These are phyloP conservation scores for Suillus decipiens DNA, from an alignment of 768 basidiomycete genomes.

Conservation along the genomic window DNA sequence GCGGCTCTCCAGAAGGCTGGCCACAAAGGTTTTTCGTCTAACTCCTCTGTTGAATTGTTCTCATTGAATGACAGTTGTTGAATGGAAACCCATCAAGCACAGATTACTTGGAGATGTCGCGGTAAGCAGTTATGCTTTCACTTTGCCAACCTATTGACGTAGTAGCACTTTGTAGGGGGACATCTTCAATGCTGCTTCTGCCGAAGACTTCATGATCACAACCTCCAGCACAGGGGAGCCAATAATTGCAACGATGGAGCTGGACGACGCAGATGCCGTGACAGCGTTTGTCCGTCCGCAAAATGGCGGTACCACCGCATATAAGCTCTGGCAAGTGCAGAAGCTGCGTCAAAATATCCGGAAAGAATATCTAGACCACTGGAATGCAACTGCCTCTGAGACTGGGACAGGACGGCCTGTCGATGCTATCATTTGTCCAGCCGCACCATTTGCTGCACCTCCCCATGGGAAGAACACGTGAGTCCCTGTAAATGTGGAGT, in stretches of 20 bases:
- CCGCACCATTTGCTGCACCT: slow-evolving; percentile 57
- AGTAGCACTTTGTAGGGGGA: slow-evolving; percentile 27
- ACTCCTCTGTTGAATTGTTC: not conserved
- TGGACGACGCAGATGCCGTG: slow-evolving; percentile 27
- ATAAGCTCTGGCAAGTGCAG: slow-evolving; percentile 69
- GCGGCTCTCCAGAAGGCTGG: slow-evolving; percentile 59
- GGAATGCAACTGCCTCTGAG: slow-evolving; percentile 50
- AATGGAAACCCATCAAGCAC: slow-evolving; percentile 65
- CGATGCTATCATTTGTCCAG: slow-evolving; percentile 73
- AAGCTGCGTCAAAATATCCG: slow-evolving; percentile 48
- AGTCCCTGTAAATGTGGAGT: slow-evolving; percentile 17
- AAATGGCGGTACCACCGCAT: slow-evolving; percentile 44
- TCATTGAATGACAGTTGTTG: slow-evolving; percentile 49
- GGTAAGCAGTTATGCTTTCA: slow-evolving; percentile 36
- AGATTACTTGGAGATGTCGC: slow-evolving; percentile 41
- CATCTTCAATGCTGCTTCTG: slow-evolving; percentile 50
- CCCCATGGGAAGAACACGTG: slow-evolving; percentile 64
- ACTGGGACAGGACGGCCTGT: slow-evolving; percentile 75
- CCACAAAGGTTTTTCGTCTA: slow-evolving; percentile 52
- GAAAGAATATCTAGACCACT: slow-evolving; percentile 59
- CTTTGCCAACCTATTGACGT: not conserved
- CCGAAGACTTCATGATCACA: slow-evolving; percentile 45
- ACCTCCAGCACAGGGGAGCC: slow-evolving; percentile 54
- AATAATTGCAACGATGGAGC: slow-evolving; percentile 48
- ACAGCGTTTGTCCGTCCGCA: slow-evolving; percentile 29